Evolutionary conservation across 139 green algal genomes (phyloP), one percentile per base, ranked within the genome.

Genomic region (Chlorella sp.): DNA sequence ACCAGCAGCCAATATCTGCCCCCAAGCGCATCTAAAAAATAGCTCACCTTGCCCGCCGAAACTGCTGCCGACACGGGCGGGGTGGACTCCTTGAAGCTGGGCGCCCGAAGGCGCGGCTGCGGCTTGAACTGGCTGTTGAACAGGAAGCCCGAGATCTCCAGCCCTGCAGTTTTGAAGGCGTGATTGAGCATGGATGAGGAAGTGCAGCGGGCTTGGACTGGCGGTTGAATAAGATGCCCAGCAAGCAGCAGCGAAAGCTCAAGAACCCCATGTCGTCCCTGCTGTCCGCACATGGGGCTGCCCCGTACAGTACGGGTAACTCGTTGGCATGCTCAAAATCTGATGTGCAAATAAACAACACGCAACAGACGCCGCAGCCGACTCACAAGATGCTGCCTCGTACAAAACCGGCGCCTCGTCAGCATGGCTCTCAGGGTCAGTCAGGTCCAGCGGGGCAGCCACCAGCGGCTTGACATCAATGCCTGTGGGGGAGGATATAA

Each of bases 121-220:
- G 48, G 81, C 40, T 26, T n/a, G 44, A 76, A 81, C 58, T 78
- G 79, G 8, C 58, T 41, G 22, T 69, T 85, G 81, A 92, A 92
- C 70, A 94, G 76, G n/a, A 92, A 90, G 11, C 81, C 89, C 51
- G 84, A 74, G 6, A 94, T 92, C 56, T 92, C 90, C 26, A 43
- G 9, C 77, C 77, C 77, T 83, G 77, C 40, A 16, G 46, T 54
- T 54, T 8, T 54, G 46, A 8, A n/a, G n/a, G n/a, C n/a, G n/a
- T n/a, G n/a, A n/a, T n/a, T n/a, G n/a, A n/a, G n/a, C n/a, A n/a
- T n/a, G 7, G 46, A 54, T 54, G 46, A 54, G 46, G 46, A 54
- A 54, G 46, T 54, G 8, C 7, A 11, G 8, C 7, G 11, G 48
- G 81, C 40, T 26, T n/a, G 44, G 70, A 81, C 58, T 78, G 79